phyloP scores from a whole-genome alignment of 352 stramenopile species.

The Phytophthora citricola region DNA sequence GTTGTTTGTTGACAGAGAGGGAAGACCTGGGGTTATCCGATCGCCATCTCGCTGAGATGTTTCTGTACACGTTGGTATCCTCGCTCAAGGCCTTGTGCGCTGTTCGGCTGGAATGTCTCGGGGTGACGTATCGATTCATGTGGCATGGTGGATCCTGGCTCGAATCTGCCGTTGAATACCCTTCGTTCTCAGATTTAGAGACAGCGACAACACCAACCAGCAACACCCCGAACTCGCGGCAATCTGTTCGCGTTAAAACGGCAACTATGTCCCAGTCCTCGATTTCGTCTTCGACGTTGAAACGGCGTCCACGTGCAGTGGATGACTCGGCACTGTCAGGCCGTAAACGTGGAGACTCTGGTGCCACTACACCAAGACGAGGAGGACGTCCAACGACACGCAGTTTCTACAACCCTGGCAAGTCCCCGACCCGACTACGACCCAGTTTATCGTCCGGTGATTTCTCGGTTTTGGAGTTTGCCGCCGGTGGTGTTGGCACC shows the following conservation, averaged over 20 bases:
- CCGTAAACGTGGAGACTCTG: constrained; percentile 32
- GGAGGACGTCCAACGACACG: constrained; percentile 33
- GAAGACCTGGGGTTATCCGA: constrained; percentile 59
- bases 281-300: constrained; percentile 23
- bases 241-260: constrained; percentile 32
- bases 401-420: constrained; percentile 47
- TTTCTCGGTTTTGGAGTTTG: constrained; percentile 35
- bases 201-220: constrained; percentile 13
- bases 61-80: constrained; percentile 68
- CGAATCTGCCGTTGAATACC: constrained; percentile 59
- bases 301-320: constrained; percentile 32
- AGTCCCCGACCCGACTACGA: constrained; percentile 33
- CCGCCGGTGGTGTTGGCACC: constrained; percentile 25
- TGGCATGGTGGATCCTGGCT: constrained; percentile 72
- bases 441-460: constrained; percentile 37
- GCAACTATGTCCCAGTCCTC: constrained; percentile 28
- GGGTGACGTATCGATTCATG: constrained; percentile 57
- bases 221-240: constrained; percentile 32
- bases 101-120: constrained; percentile 59
- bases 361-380: constrained; percentile 32
- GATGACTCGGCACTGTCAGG: constrained; percentile 52
- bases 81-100: constrained; percentile 60
- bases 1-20: constrained; percentile 47
- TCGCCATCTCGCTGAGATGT: constrained; percentile 47
- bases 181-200: constrained; percentile 24